A percentile compares a stretch with the other conserved stretches of the same genome.
Evolutionary conservation across 345 rosid species (phyloP).

Genomic region (Eutrema japonicum): DNA sequence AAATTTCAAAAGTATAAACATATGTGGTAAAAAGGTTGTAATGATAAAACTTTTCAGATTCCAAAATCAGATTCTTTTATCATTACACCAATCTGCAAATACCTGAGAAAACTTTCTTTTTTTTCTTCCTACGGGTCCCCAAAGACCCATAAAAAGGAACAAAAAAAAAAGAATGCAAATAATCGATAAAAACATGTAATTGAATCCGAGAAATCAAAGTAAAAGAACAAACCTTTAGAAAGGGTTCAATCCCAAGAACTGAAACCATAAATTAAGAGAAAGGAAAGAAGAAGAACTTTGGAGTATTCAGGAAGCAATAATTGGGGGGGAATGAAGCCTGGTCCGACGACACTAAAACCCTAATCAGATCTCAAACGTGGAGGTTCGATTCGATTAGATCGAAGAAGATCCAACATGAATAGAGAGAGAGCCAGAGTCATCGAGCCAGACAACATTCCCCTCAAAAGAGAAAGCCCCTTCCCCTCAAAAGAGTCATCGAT

Average conservation of each 20-base stretch:
- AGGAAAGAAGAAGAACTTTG: not conserved
- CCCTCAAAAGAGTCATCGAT: too few relatives aligned
- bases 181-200: not conserved
- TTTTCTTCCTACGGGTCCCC: conserved; percentile 29
- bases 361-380: conserved; percentile 36
- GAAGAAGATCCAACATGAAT: conserved; percentile 28
- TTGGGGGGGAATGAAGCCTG: conserved; percentile 99
- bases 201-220: conserved; percentile 1
- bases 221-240: conserved; percentile 47
- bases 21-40: conserved; percentile 40
- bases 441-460: conserved; percentile 99
- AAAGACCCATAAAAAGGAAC: not conserved
- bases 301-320: conserved; percentile 50
- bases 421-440: conserved; percentile 55
- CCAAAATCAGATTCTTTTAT: conserved; percentile 60
- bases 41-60: conserved; percentile 56
- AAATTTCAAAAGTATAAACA: conserved; percentile 16
- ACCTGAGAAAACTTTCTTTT: conserved; percentile 14
- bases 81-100: conserved; percentile 64
- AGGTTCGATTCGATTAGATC: conserved; percentile 14
- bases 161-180: conserved; percentile 7
- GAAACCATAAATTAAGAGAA: conserved; percentile 29
- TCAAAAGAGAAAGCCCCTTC: conserved; percentile 62
- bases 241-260: conserved; percentile 20
- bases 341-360: conserved; percentile 77